A percentile compares a stretch with the other conserved stretches of the same genome.
These are phyloP conservation scores for Populus nigra DNA, from an alignment of 345 rosid genomes.

Conservation along the genomic window DNA sequence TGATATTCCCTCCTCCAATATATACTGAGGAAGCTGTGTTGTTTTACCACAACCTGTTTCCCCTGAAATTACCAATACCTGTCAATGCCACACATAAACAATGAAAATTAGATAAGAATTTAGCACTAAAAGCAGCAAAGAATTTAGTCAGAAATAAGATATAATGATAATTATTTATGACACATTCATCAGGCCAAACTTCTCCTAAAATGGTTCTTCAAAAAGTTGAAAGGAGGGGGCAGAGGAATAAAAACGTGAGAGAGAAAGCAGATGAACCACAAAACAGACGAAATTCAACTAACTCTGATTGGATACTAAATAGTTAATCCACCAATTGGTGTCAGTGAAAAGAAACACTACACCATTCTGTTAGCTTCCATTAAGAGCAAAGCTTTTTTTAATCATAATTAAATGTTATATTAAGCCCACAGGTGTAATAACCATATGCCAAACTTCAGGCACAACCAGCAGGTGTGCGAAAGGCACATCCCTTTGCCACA, in stretches of 20 bases:
- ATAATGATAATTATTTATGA: not conserved
- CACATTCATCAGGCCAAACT: not conserved
- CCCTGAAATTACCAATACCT: slow-evolving; percentile 93
- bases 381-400: not conserved
- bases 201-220: not conserved
- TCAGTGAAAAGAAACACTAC: not conserved
- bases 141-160: not conserved
- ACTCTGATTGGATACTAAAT: not conserved
- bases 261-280: not conserved
- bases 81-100: slow-evolving; percentile 13
- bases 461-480: not conserved
- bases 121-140: slow-evolving; percentile 3
- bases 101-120: not conserved
- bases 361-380: too few species aligned
- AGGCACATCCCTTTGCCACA: not conserved
- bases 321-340: not conserved
- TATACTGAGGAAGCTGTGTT: slow-evolving; percentile 93
- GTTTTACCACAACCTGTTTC: slow-evolving; percentile 99
- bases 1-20: slow-evolving; percentile 83
- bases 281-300: too few species aligned
- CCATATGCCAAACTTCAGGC: not conserved
- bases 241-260: not conserved
- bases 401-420: not conserved
- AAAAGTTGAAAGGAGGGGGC: too few species aligned
- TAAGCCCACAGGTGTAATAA: not conserved